Base-by-base conservation (phyloP, 169 alveolate species). In the Plasmodium adleri region DNA sequence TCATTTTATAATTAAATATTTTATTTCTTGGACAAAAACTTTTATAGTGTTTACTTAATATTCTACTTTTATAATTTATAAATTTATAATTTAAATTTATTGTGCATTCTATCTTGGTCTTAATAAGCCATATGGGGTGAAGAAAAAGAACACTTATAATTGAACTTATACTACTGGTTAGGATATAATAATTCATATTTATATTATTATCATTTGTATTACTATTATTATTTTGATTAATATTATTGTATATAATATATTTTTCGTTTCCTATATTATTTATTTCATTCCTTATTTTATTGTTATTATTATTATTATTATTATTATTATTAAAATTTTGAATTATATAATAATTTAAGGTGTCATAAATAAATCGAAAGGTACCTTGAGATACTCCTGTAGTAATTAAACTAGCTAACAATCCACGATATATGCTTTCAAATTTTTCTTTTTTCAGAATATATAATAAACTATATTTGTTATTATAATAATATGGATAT, bases 81-180 rank as follows among this genome's bases (percentile, higher is more conserved):
- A 52, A 67, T 58, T 83, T 83, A 28, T 83, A 63, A 72, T 83
- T 83, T 68, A 83, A 83, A 67, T 83, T 83, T 68, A 83, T 83
- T 58, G 91, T 83, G 72, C 91, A 54, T 72, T 83, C 91, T 56
- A 83, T 83, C 59, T 83, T 83, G 20, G 91, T 83, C 20, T 83
- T 83, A 20, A 83, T 20, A 17, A 83, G 67, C 91, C 91, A 83
- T 22, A 83, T 17, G 9, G 91, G 91, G 13, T 83, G 91, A 58
- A 52, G 91, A 56, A 83, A 67, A 24, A 56, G 50, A 6, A 58
- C 85, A 43, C 91, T 70, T 56, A 83, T 68, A 24, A 83, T 52
- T 43, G 91, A 83, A 62, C 91, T 83, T 28, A 83, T 45, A 60
- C 91, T 68, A 45, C 91, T 83, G 0, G 91, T 83, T 47, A 83